Conservation (phyloP, 2,329 filamentous ascomycete species). For the Hypoxylon sp. region DNA sequence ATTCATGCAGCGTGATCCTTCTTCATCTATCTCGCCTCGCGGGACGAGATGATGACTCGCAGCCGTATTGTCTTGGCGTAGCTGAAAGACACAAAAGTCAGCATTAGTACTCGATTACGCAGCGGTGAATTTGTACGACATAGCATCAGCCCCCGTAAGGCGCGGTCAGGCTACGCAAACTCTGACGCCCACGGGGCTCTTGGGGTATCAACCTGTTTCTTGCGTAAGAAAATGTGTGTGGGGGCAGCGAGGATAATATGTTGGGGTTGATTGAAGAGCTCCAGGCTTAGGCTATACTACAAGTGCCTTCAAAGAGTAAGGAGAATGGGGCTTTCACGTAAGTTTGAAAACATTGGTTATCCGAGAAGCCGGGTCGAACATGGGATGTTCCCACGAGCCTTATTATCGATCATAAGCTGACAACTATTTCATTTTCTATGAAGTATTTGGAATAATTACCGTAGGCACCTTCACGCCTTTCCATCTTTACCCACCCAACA, state of each 20-base stretch:
- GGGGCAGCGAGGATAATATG: background rate
- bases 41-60: slow-evolving; percentile 15
- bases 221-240: background rate
- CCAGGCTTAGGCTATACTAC: background rate
- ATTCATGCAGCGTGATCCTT: slow-evolving; percentile 12
- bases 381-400: background rate
- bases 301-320: background rate
- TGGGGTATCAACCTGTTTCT: background rate
- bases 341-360: background rate
- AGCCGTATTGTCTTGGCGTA: slow-evolving; percentile 11
- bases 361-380: background rate
- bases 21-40: slow-evolving; percentile 1
- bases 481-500: slow-evolving; percentile 18
- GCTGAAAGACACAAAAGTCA: slow-evolving; percentile 4
- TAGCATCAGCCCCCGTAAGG: background rate
- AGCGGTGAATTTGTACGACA: background rate
- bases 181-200: background rate
- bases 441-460: background rate
- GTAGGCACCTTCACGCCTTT: background rate
- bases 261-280: background rate
- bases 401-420: background rate
- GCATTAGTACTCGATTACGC: slow-evolving; percentile 15
- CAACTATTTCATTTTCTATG: background rate
- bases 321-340: background rate
- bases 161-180: background rate